Conservation (phyloP, 2,329 filamentous ascomycete species). For the Trichoderma lentiforme region DNA sequence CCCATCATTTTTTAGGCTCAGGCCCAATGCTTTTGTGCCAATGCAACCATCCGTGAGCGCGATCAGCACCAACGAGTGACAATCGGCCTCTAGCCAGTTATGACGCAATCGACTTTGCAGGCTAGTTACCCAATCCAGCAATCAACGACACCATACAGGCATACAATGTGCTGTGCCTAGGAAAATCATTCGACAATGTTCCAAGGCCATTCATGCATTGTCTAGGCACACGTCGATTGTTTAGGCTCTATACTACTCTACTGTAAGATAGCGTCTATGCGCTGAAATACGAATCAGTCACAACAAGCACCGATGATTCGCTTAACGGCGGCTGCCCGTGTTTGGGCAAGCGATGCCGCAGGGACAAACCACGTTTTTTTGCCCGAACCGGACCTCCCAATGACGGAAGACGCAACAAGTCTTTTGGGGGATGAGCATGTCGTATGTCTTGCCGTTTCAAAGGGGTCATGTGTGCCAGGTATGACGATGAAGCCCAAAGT, state of each 20-base stretch:
- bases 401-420: not conserved
- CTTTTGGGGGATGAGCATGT: not conserved
- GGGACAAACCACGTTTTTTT: not conserved
- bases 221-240: not conserved
- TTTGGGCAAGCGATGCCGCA: not conserved
- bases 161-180: not conserved
- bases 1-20: not conserved
- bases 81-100: not conserved
- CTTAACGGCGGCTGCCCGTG: conserved; percentile 7
- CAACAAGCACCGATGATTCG: not conserved
- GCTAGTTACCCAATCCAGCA: not conserved
- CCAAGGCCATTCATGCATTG: not conserved
- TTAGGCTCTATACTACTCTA: not conserved
- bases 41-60: not conserved
- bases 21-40: not conserved
- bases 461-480: conserved; percentile 13
- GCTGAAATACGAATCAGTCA: not conserved
- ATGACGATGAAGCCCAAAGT: conserved; percentile 9
- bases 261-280: not conserved
- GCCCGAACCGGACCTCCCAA: not conserved
- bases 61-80: conserved; percentile 1
- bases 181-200: not conserved
- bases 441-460: not conserved
- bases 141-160: not conserved
- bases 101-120: conserved; percentile 3